Evolutionary conservation across 2,329 filamentous ascomycete species (phyloP).

Genomic region (Blumeriella jaapii): DNA sequence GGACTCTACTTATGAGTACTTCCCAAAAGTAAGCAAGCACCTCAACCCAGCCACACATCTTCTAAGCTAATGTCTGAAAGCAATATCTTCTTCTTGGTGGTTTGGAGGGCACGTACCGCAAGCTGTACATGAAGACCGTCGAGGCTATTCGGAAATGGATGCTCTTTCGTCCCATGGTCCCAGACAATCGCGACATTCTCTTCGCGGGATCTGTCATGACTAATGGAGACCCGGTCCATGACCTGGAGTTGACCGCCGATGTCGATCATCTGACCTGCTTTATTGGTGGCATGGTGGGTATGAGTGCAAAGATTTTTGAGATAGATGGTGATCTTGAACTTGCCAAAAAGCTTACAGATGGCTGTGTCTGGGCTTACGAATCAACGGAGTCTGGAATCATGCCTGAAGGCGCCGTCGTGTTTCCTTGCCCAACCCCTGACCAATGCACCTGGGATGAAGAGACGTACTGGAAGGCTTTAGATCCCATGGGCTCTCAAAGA

Average conservation of each 20-base stretch:
- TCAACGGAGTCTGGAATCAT: constrained; percentile 50
- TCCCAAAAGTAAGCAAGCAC: constrained; percentile 45
- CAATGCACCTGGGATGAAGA: constrained; percentile 26
- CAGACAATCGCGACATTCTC: constrained; percentile 55
- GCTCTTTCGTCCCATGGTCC: constrained; percentile 66
- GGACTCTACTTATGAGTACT: constrained; percentile 63
- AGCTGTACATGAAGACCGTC: constrained; percentile 58
- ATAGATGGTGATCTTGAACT: constrained; percentile 49
- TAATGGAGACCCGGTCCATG: constrained; percentile 33
- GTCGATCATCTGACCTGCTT: constrained; percentile 54
- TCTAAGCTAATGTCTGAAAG: constrained; percentile 25
- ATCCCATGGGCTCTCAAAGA: constrained; percentile 33
- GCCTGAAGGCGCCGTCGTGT: constrained; percentile 42
- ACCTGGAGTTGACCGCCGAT: constrained; percentile 29
- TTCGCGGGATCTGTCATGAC: constrained; percentile 54
- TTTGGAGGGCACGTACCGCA: constrained; percentile 56
- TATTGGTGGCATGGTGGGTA: constrained; percentile 57
- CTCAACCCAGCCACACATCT: not conserved
- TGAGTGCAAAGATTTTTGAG: constrained; percentile 52
- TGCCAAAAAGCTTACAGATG: constrained; percentile 51
- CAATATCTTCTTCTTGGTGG: constrained; percentile 70
- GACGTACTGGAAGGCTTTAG: constrained; percentile 18
- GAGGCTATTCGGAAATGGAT: constrained; percentile 61
- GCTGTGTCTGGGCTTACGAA: constrained; percentile 60
- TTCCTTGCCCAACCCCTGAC: constrained; percentile 34